A percentile compares a stretch with the other conserved stretches of the same genome.
phyloP scores from a whole-genome alignment of 768 basidiomycete genomes.

The Boletus pseudo-olivaceus region DNA sequence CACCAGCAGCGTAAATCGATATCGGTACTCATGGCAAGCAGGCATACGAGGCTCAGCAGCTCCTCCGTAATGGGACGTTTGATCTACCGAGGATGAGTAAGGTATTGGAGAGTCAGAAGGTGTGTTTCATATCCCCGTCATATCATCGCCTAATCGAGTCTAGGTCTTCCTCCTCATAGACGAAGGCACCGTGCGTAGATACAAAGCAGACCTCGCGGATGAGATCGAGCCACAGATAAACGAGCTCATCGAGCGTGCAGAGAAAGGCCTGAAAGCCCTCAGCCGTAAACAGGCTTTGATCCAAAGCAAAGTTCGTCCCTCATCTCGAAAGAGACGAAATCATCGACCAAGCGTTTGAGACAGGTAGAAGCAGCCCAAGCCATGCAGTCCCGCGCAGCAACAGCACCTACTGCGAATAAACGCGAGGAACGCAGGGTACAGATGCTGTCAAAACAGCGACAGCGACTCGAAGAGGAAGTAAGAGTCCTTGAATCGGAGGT shows the following conservation, averaged over 20 bases:
- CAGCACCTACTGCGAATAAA: conserved; percentile 55
- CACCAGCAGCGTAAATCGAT: conserved; percentile 2
- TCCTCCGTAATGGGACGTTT: conserved; percentile 64
- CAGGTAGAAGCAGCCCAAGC: conserved; percentile 56
- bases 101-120: conserved; percentile 65
- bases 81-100: conserved; percentile 71
- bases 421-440: conserved; percentile 64
- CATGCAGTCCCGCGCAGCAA: conserved; percentile 39
- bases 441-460: conserved; percentile 60
- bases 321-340: not conserved
- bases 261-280: conserved; percentile 60
- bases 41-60: conserved; percentile 65
- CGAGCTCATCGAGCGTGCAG: conserved; percentile 68
- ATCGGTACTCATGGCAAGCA: conserved; percentile 24
- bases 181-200: conserved; percentile 66
- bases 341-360: not conserved
- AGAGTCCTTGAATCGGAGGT: conserved; percentile 60
- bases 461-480: conserved; percentile 64
- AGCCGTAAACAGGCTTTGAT: conserved; percentile 60
- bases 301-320: conserved; percentile 54
- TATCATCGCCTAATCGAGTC: conserved; percentile 3
- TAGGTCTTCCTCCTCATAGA: conserved; percentile 75
- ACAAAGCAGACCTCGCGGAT: conserved; percentile 72
- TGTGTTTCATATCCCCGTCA: conserved; percentile 25
- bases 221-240: conserved; percentile 80